A percentile compares a stretch with the other conserved stretches of the same genome.
Conservation (phyloP, 768 basidiomycete species). For the Phlebiopsis gigantea region DNA sequence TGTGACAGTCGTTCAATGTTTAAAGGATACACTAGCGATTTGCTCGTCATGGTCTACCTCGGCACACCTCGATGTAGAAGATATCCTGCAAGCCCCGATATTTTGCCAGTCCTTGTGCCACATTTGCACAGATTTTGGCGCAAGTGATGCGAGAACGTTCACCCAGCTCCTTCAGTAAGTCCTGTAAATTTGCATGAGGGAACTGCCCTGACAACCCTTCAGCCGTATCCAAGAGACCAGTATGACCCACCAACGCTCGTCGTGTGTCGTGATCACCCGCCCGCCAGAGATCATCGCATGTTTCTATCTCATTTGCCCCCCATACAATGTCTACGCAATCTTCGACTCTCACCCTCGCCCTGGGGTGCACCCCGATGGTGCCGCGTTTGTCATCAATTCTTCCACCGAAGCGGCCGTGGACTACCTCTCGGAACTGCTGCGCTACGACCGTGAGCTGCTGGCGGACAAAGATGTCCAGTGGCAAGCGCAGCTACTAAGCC, state of each 20-base stretch:
- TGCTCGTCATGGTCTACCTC: constrained; percentile 50
- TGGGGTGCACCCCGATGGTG: constrained; percentile 47
- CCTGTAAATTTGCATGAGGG: neutral
- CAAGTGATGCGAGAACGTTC: constrained; percentile 32
- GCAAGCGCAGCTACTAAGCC: constrained; percentile 57
- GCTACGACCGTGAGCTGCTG: constrained; percentile 41
- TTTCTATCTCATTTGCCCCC: constrained; percentile 28
- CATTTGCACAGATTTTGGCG: constrained; percentile 30
- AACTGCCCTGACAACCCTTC: neutral
- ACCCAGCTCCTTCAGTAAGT: constrained; percentile 26
- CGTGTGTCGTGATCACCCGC: constrained; percentile 55
- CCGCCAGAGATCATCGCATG: constrained; percentile 66
- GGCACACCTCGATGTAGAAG: constrained; percentile 51
- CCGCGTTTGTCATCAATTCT: constrained; percentile 50
- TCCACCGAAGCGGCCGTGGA: constrained; percentile 37
- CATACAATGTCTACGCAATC: constrained; percentile 40
- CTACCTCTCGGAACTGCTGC: constrained; percentile 44
- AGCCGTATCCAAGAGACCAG: constrained; percentile 16
- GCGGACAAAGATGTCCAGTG: constrained; percentile 45
- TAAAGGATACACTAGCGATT: constrained; percentile 50
- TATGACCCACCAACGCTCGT: constrained; percentile 16
- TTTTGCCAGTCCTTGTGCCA: constrained; percentile 40
- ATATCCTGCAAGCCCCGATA: constrained; percentile 41
- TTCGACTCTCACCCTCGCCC: constrained; percentile 68
- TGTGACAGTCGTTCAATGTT: neutral